Percentiles rank a stretch among this genome's conserved stretches.
Conservation (phyloP, 768 basidiomycete species). For the Rhizopogon rudus region DNA sequence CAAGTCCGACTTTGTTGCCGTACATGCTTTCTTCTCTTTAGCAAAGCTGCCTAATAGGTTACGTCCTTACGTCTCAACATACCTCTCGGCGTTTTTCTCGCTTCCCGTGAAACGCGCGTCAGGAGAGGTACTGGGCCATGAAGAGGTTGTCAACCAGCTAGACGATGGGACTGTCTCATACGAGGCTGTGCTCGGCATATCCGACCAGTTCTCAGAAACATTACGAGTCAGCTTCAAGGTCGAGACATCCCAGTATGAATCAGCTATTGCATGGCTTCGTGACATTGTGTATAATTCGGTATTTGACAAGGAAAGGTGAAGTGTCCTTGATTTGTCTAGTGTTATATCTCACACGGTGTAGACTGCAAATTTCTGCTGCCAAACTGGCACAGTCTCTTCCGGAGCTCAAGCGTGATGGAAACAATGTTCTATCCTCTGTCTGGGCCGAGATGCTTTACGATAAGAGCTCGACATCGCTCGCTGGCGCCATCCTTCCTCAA, state of each 20-base stretch:
- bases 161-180: slow-evolving; percentile 92
- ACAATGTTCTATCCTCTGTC: slow-evolving; percentile 69
- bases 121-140: slow-evolving; percentile 72
- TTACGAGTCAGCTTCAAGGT: slow-evolving; percentile 80
- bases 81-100: slow-evolving; percentile 83
- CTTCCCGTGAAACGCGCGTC: slow-evolving; percentile 70
- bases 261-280: slow-evolving; percentile 79
- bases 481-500: slow-evolving; percentile 64
- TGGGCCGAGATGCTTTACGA: slow-evolving; percentile 63
- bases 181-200: slow-evolving; percentile 62
- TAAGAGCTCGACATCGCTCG: slow-evolving; percentile 64
- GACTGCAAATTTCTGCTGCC: slow-evolving; percentile 78
- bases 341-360: slow-evolving; percentile 24
- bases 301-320: slow-evolving; percentile 77
- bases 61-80: slow-evolving; percentile 76
- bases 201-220: slow-evolving; percentile 65
- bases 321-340: neutral
- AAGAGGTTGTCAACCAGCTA: slow-evolving; percentile 86
- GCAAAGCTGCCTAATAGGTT: slow-evolving; percentile 66
- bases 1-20: slow-evolving; percentile 88
- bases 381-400: slow-evolving; percentile 90
- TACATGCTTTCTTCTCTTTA: slow-evolving; percentile 78
- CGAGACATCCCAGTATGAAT: slow-evolving; percentile 72
- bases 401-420: slow-evolving; percentile 86
- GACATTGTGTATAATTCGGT: slow-evolving; percentile 73